These are phyloP conservation scores for Phlebiopsis gigantea DNA, from an alignment of 768 basidiomycete genomes.

Conservation along the genomic window DNA sequence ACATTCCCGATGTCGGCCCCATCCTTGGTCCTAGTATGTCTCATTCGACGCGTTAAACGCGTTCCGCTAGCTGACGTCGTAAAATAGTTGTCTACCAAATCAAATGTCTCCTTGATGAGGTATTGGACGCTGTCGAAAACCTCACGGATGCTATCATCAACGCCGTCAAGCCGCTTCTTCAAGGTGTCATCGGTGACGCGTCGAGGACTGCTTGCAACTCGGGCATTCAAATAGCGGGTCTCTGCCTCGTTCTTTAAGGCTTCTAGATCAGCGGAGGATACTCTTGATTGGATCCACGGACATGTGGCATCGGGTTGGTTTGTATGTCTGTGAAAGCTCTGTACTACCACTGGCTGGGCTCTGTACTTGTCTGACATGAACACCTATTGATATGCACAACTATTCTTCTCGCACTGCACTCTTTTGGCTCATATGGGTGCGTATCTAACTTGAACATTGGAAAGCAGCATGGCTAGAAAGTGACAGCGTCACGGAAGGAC, in stretches of 20 bases:
- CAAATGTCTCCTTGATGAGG: slow-evolving; percentile 53
- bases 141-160: slow-evolving; percentile 43
- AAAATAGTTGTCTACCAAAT: slow-evolving; percentile 48
- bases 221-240: slow-evolving; percentile 18
- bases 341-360: slow-evolving; percentile 15
- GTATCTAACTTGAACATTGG: background rate
- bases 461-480: no score
- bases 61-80: background rate
- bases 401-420: slow-evolving; percentile 13
- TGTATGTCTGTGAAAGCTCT: slow-evolving; percentile 6
- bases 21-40: slow-evolving; percentile 51
- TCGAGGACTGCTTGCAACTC: slow-evolving; percentile 18
- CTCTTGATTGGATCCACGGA: no score
- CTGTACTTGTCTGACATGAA: slow-evolving; percentile 9
- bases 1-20: slow-evolving; percentile 43
- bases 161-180: slow-evolving; percentile 32
- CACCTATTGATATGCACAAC: slow-evolving; percentile 15
- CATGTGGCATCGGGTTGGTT: background rate
- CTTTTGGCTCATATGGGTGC: no score
- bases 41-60: no score
- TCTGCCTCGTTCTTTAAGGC: slow-evolving; percentile 17
- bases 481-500: background rate
- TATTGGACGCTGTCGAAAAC: slow-evolving; percentile 46
- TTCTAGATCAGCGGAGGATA: background rate
- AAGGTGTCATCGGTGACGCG: slow-evolving; percentile 21